Conservation (phyloP, 495 filamentous ascomycete genomes). For the Friedmanniomyces simplex region DNA sequence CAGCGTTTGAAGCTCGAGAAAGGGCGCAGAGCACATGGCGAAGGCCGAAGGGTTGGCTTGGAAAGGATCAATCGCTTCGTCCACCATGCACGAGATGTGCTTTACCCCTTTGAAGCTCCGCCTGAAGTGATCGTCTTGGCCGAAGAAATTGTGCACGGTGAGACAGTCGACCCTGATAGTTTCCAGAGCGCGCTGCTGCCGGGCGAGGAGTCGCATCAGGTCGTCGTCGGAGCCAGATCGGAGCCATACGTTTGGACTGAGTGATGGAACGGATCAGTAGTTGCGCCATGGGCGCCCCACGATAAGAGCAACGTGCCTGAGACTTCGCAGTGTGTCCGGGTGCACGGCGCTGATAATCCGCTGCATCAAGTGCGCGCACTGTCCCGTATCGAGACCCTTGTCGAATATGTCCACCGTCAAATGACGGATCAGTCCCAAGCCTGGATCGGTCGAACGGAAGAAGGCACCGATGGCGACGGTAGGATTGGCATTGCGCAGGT, state of each 20-base stretch:
- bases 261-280: neutral
- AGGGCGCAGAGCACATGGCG: neutral
- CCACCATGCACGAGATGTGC: neutral
- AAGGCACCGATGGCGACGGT: neutral
- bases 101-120: neutral
- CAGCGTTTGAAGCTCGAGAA: neutral
- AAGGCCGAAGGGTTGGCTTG: neutral
- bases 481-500: neutral
- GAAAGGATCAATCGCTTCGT: neutral
- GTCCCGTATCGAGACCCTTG: neutral
- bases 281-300: neutral
- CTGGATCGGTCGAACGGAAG: neutral
- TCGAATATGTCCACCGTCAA: neutral
- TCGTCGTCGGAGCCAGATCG: neutral
- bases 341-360: neutral
- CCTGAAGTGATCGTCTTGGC: neutral
- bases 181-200: neutral
- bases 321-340: neutral
- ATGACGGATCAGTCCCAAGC: neutral
- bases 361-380: neutral
- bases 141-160: neutral
- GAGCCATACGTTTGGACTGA: neutral
- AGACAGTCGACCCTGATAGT: neutral
- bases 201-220: neutral
- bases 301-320: neutral